Percentiles rank a stretch among this genome's conserved stretches.
phyloP scores from a whole-genome alignment of 371 early-diverging fungal species.

The Zychaea mexicana region DNA sequence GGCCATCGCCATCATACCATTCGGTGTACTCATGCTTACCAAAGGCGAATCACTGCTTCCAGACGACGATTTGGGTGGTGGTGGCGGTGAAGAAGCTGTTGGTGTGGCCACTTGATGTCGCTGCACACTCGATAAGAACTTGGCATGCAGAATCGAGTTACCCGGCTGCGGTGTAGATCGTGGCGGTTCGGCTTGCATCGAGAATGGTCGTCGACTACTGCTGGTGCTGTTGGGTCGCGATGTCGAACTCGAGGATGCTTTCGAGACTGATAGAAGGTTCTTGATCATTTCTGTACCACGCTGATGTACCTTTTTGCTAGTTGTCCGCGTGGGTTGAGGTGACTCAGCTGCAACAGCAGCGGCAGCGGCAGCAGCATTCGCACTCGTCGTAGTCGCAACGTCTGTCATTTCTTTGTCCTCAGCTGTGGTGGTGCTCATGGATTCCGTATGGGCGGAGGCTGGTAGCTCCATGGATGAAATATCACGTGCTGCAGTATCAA shows the following conservation, averaged over 20 bases:
- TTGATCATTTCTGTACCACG: conserved; percentile 12
- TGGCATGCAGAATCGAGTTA: conserved; percentile 44
- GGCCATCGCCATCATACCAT: conserved; percentile 5
- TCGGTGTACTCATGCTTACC: conserved; percentile 26
- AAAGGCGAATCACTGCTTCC: background rate
- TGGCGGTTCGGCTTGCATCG: conserved; percentile 4
- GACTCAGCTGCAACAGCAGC: background rate
- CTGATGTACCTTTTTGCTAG: conserved; percentile 10
- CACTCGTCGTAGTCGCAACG: background rate
- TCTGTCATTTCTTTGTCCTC: conserved; percentile 2
- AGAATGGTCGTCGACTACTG: conserved; percentile 1
- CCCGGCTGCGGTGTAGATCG: background rate
- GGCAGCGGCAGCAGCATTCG: background rate
- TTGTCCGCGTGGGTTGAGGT: conserved; percentile 5
- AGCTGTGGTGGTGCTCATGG: background rate
- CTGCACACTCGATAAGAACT: conserved; percentile 45
- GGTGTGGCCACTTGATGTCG: conserved; percentile 17
- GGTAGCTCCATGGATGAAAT: conserved; percentile 12
- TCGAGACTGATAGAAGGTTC: conserved; percentile 10
- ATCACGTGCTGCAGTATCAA: conserved; percentile 5
- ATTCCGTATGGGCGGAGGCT: conserved; percentile 7
- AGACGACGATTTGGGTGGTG: background rate
- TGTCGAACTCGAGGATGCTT: background rate
- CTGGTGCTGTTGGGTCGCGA: conserved; percentile 2
- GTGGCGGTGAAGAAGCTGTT: background rate